Evolutionary conservation across 352 stramenopile species (phyloP).

Genomic region (Pseudoperonospora humuli): DNA sequence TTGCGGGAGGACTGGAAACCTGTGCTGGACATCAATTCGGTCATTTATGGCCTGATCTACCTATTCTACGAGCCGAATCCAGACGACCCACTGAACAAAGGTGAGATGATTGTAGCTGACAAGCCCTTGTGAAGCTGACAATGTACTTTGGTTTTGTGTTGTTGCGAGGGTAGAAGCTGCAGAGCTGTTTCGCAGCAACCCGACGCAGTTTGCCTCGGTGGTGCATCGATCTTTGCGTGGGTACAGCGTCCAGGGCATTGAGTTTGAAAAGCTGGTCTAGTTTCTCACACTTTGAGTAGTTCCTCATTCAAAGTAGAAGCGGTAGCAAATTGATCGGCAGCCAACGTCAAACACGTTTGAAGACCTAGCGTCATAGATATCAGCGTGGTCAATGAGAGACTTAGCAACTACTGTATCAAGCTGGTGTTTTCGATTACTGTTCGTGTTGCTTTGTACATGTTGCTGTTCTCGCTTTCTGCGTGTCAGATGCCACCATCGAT

Average conservation of each 20-base stretch:
- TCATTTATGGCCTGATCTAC: constrained; percentile 99
- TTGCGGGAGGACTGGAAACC: constrained; percentile 98
- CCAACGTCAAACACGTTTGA: constrained; percentile 7
- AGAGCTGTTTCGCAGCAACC: constrained; percentile 94
- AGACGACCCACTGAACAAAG: constrained; percentile 96
- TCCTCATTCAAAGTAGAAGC: constrained; percentile 8
- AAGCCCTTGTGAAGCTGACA: background rate
- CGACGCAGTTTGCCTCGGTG: constrained; percentile 86
- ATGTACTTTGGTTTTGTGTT: background rate
- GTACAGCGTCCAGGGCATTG: constrained; percentile 73
- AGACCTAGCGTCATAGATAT: constrained; percentile 14
- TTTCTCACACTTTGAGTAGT: constrained; percentile 4
- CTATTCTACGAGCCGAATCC: constrained; percentile 99
- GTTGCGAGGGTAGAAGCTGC: constrained; percentile 89
- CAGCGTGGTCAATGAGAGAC: constrained; percentile 7
- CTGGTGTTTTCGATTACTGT: constrained; percentile 10
- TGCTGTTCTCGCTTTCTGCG: constrained; percentile 11
- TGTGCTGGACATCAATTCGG: constrained; percentile 98
- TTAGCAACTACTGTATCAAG: constrained; percentile 12
- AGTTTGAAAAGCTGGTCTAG: constrained; percentile 81
- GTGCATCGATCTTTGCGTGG: constrained; percentile 82
- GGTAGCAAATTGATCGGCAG: constrained; percentile 2
- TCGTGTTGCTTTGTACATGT: constrained; percentile 8
- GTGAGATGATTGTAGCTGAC: constrained; percentile 8
- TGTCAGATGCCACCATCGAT: constrained; percentile 1